Evolutionary conservation across 1,284 basidiomycete species (phyloP), one percentile per base, ranked within the genome.

Genomic region (Cryptococcus wingfieldii): DNA sequence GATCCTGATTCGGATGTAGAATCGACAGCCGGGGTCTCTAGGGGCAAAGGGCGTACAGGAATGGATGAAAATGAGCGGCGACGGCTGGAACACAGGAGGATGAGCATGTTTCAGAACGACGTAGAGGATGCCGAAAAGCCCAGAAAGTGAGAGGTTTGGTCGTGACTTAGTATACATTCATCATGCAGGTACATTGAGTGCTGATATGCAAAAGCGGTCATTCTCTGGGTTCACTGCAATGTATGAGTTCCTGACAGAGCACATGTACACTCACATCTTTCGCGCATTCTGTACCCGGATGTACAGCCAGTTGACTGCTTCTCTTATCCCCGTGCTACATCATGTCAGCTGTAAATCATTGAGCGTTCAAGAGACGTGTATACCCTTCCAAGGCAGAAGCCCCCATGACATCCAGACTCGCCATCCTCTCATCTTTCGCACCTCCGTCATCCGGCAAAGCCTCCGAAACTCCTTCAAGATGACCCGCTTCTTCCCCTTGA

Each of bases 301-400:
- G 72, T 95, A 95, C 23, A 96, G 72, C 92, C 92, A 96, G 68
- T 96, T 89, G 6, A 95, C 87, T 0, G 90, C 91, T 51, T 88
- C 88, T 55, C 88, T 83, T 3, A 96, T 87, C 0, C 92, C 92
- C 37, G 89, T 90, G 38, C 92, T 95, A 65, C 10, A 25, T 16
- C 5, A 12, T 28, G 16, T 42, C 7, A 28, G 34, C 6, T 16
- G 5, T 31, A 27, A 18, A 18, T 9, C 12, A 6, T 34, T 31
- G 12, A n/a, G n/a, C 27, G n/a, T 18, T 9, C 2, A 12, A 14
- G 7, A 13, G 10, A 42, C 6, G 8, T 8, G 80, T 86, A 62
- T 59, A 93, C 92, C 92, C 92, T 78, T 92, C 86, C 19, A 95
- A 73, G 0, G 89, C 92, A 10, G 88, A 91, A 2, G 92, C 81